Base-by-base conservation (phyloP, 164 flowering plant genomes). In the Piper longum region DNA sequence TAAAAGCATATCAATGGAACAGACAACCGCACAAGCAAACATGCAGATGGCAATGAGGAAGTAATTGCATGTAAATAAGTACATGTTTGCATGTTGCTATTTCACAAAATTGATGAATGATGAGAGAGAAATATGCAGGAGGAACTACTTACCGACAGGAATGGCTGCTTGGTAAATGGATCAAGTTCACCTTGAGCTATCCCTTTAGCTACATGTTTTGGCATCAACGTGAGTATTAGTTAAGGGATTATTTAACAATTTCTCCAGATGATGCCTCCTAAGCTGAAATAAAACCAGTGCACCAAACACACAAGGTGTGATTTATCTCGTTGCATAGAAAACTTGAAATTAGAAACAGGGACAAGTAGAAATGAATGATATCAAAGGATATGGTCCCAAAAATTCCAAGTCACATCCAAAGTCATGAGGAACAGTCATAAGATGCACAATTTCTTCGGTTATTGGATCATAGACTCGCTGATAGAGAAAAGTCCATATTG, bases 331-430 rank as follows among this genome's bases (percentile, higher is more conserved):
- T 9, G 52, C 12, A 9, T 2, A 48, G 12, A 48, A 48, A 48
- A 48, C 3, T 8, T 9, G 9, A 14, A 9, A 2, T 48, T 14
- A 48, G 11, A 48, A 48, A 48, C 52, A 48, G 3, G 66, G 57
- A 36, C 14, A 39, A 36, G 1, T 17, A 39, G 42, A n/a, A 43
- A 48, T 17, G 42, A 5, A 17, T 56, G 56, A 4, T 45, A 6
- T 59, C 41, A 1, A 78, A 88, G 99, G 99, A 93, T 91, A 93
- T 93, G 97, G 99, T 77, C 97, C 99, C 73, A 93, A 70, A 74
- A 87, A 93, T 65, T 93, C 95, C 74, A 85, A 75, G 67, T 93
- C 87, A 57, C 74, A 73, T 48, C 69, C 84, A 67, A 73, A 60
- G 62, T 70, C 64, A 54, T 71, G 70, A 36, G 79, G 67, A n/a